Base-by-base conservation (phyloP, 306 rosid genomes). In the Prunus kanzakura region DNA sequence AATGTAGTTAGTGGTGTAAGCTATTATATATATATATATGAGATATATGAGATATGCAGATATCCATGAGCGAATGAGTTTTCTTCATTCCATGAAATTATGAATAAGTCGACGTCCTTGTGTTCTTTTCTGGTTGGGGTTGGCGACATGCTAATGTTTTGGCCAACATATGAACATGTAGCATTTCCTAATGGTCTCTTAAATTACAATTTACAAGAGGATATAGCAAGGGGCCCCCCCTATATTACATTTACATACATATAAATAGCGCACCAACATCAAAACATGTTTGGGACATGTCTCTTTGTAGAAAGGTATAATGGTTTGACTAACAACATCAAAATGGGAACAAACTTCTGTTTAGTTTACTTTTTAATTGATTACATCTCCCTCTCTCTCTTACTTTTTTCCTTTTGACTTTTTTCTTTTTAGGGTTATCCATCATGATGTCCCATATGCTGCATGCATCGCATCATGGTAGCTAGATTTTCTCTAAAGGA, bases 261-360 rank as follows among this genome's bases (percentile, higher is more conserved):
- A 1, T 35, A 35, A 35, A 35, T 35, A 35, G 8, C 41, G 12
- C 67, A 71, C 78, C 88, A 75, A 88, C 87, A 77, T 78, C 47
- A 32, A 82, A 87, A 82, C 96, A 91, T 91, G 98, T 93, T 82
- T 75, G 73, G 77, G 94, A 93, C 96, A 89, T 91, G 98, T 89
- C 79, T 78, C 83, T 47, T 80, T 83, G 6, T 72, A 67, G 8
- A 76, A 77, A 81, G 81, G 46, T 65, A 23, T 64, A 32, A 79
- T 79, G 60, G 77, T 76, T 76, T 32, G 22, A 32, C 64, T 72
- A 45, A 79, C 57, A 76, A 76, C 80, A 50, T 41, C 64, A 69
- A 82, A 67, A 82, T 81, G 25, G 50, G 64, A 61, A 84, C 80
- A 82, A 57, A 69, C 29, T 55, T 78, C 76, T 74, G 65, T 32